A percentile compares a stretch with the other conserved stretches of the same genome.
Evolutionary conservation across 352 stramenopile species (phyloP).

Genomic region (Phytophthora rubi): DNA sequence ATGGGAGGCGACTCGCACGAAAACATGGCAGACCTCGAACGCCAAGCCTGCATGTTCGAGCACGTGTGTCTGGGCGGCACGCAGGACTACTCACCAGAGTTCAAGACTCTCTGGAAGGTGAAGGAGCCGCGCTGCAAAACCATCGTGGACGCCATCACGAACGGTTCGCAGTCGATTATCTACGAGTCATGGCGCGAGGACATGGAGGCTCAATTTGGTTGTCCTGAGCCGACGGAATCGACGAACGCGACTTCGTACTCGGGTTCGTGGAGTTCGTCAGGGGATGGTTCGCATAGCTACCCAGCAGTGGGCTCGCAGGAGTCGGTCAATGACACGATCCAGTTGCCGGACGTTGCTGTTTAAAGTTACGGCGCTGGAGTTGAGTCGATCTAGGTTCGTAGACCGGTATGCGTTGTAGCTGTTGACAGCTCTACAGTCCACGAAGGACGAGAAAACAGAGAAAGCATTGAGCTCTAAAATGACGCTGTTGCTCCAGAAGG

Average conservation of each 20-base stretch:
- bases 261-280: not conserved
- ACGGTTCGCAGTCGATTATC: conserved; percentile 34
- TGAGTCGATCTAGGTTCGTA: not conserved
- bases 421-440: not conserved
- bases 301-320: not conserved
- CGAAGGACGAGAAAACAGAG: not conserved
- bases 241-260: conserved; percentile 10
- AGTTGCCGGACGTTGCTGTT: conserved; percentile 4
- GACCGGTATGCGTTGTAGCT: too few species aligned
- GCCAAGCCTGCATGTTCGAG: conserved; percentile 52
- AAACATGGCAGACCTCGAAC: conserved; percentile 49
- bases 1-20: conserved; percentile 37
- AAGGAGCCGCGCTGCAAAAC: conserved; percentile 41
- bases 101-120: conserved; percentile 46
- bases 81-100: conserved; percentile 43
- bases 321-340: conserved; percentile 24
- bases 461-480: not conserved
- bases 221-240: conserved; percentile 27
- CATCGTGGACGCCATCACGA: conserved; percentile 44
- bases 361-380: not conserved
- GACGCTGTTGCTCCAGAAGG: not conserved
- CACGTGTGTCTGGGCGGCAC: conserved; percentile 48
- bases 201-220: conserved; percentile 48
- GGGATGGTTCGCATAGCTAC: not conserved
- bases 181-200: conserved; percentile 35